Evolutionary conservation across 108 stramenopile genomes (phyloP).

Genomic region (Nitzschia sp.): DNA sequence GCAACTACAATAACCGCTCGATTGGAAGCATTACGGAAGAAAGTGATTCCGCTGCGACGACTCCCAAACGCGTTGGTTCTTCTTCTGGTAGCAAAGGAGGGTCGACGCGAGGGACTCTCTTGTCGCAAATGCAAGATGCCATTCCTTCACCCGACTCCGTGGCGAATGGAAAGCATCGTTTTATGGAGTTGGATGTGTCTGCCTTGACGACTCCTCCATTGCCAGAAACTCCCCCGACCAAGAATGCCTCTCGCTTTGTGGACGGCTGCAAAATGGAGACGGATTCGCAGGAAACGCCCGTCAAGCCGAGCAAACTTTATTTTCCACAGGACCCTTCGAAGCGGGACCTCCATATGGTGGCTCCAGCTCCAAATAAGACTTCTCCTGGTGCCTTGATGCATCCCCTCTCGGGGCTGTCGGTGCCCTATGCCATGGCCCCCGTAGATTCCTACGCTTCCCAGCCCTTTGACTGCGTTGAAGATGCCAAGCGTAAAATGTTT

Average conservation of each 20-base stretch:
- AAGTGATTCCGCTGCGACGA: no score
- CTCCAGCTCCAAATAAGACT: no score
- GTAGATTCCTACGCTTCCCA: neutral
- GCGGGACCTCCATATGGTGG: neutral
- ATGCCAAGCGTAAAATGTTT: neutral
- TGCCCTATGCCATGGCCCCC: neutral
- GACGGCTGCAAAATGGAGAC: neutral
- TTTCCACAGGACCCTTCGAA: neutral
- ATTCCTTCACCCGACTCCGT: constrained; percentile 16
- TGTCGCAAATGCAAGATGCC: constrained; percentile 13
- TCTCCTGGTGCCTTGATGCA: neutral
- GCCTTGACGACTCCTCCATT: neutral
- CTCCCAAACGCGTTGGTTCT: no score
- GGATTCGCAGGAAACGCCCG: neutral
- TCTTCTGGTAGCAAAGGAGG: no score
- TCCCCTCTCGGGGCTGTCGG: neutral
- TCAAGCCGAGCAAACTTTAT: constrained; percentile 13
- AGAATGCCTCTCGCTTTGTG: neutral
- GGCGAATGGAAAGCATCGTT: neutral
- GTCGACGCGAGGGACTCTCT: neutral
- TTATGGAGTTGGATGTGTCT: constrained; percentile 1
- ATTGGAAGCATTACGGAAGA: no score
- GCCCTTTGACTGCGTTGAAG: constrained; percentile 6
- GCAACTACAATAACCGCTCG: no score
- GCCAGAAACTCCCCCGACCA: neutral